Evolutionary conservation across 179 eudicot genomes (phyloP), one percentile per base, ranked within the genome.

Genomic region (Silene vulgaris): DNA sequence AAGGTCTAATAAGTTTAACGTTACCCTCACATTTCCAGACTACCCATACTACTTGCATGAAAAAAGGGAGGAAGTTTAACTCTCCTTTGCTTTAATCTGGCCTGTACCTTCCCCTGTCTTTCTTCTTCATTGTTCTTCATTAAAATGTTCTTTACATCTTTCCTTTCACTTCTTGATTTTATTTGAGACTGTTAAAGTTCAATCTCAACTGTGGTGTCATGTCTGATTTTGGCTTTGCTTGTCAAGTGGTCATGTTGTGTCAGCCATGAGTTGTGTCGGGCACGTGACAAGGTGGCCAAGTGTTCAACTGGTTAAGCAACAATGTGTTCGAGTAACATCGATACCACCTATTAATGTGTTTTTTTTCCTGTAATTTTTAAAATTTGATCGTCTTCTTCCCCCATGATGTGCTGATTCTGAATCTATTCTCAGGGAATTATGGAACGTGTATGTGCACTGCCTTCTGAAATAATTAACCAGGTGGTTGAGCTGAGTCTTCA

Each of bases 401-500:
- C 17, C 7, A 14, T 50, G 61, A 17, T 70, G 59, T 63, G 12
- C 54, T 72, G 65, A 5, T 45, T 29, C 26, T 59, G 37, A 21
- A 72, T 35, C 84, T 56, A 3, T 56, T 14, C 83, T 60, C 82
- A 96, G 99, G 99, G 90, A 23, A 87, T 93, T 61, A 96, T 96
- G 99, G 99, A 93, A 75, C 96, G 90, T 75, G 92, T 93, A 43
- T 93, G 99, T 81, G 93, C 96, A 35, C 96, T 91, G 76, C 91
- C 99, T 76, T 83, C 96, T 50, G 88, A 88, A 74, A 76, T 89
- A 65, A 86, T 93, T 71, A 78, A 83, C 64, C 90, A 87, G 84
- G 77, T 96, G 81, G 95, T 96, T 78, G 88, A 88, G 82, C 82
- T 93, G 85, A 93, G 88, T 75, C 92, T 93, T 77, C 92, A 93